A percentile compares a stretch with the other conserved stretches of the same genome.
Conservation (phyloP, 495 filamentous ascomycete genomes). For the Penicillium paxilli region DNA sequence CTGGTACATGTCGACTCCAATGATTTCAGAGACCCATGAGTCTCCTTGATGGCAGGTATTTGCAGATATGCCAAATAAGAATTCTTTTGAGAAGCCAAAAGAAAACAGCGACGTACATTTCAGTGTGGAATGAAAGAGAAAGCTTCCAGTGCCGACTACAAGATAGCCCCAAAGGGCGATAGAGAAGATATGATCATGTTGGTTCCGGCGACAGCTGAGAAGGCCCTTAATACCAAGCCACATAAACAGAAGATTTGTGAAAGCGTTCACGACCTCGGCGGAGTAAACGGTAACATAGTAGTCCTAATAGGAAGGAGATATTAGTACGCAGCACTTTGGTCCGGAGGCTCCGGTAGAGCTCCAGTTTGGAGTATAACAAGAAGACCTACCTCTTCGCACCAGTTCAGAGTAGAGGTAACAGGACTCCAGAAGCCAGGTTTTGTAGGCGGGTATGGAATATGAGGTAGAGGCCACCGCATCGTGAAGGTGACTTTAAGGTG, state of each 20-base stretch:
- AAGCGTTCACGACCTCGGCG: constrained; percentile 67
- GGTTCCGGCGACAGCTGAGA: constrained; percentile 64
- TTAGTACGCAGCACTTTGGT: too few species aligned
- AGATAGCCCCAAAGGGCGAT: constrained; percentile 73
- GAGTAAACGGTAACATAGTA: constrained; percentile 63
- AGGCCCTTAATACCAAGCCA: constrained; percentile 72
- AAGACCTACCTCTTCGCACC: constrained; percentile 82
- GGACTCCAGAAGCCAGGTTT: constrained; percentile 77
- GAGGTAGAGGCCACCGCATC: constrained; percentile 49
- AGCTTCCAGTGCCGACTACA: constrained; percentile 77
- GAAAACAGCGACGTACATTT: constrained; percentile 59
- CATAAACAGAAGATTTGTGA: constrained; percentile 82
- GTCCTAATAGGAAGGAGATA: constrained; percentile 36
- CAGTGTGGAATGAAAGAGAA: constrained; percentile 78
- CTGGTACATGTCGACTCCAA: too few species aligned
- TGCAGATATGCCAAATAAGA: too few species aligned
- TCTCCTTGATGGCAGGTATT: too few species aligned
- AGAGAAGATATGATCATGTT: constrained; percentile 72
- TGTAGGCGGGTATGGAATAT: constrained; percentile 67
- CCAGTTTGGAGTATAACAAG: neutral
- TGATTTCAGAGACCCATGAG: too few species aligned
- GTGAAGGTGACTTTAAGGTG: constrained; percentile 2
- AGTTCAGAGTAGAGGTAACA: constrained; percentile 87
- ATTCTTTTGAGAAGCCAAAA: neutral
- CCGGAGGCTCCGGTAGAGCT: neutral